Percentiles rank a stretch among this genome's conserved stretches.
phyloP scores from a whole-genome alignment of 305 asterid species.

The Fraxinus paxiana region DNA sequence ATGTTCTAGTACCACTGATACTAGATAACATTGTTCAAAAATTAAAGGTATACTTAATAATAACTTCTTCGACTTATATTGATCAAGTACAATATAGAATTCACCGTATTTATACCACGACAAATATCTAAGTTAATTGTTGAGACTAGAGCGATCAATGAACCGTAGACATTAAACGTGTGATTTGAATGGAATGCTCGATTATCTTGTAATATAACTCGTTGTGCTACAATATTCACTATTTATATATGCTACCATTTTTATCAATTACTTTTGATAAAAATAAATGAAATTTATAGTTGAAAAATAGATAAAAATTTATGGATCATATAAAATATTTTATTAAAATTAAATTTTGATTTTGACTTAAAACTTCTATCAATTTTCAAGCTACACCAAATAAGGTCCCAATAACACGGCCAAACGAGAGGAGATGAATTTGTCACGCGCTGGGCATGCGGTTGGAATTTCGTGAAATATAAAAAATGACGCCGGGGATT shows the following conservation, averaged over 20 bases:
- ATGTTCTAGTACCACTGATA: not conserved
- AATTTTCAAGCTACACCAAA: not conserved
- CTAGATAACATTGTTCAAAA: not conserved
- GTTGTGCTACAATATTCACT: not conserved
- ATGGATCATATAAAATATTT: not conserved
- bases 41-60: not conserved
- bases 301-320: not conserved
- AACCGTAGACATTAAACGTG: not conserved
- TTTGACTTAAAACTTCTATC: not conserved
- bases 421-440: not conserved
- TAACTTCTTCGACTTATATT: not conserved
- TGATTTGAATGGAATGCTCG: not conserved
- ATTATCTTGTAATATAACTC: not conserved
- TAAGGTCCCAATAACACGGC: not conserved
- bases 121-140: not conserved
- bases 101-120: not conserved
- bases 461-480: not conserved
- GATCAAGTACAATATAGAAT: not conserved
- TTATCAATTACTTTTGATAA: not conserved
- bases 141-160: not conserved
- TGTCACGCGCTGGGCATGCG: slow-evolving; percentile 15
- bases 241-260: not conserved
- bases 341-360: not conserved
- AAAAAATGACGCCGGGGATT: slow-evolving; percentile 46
- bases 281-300: not conserved